Evolutionary conservation across 495 filamentous ascomycete genomes (phyloP), one percentile per base, ranked within the genome.

Genomic region (Daldinia concentrica): DNA sequence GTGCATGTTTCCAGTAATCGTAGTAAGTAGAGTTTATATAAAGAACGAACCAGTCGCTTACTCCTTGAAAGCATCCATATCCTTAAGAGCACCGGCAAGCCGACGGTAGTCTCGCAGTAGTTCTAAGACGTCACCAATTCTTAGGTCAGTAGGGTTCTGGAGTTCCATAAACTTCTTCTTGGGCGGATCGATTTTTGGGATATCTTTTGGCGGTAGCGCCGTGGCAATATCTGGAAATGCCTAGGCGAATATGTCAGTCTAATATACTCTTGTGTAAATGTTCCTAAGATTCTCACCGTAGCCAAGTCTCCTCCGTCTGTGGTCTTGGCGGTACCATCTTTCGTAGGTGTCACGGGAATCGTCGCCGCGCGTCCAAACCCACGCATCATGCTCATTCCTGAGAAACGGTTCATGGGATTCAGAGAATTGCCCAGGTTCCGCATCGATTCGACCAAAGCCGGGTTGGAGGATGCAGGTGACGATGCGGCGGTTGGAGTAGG

Each of bases 31-130:
- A 41, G 22, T 7, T 24, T 27, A 52, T 52, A 26, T 36, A 24
- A 37, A 19, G 58, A 36, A 37, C 5, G 5, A 56, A 12, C 45
- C 17, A 27, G 36, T 24, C 36, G 12, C 11, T n/a, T 36, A 34
- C 71, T 84, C 79, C 61, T 82, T 86, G 57, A 90, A 83, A 34
- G 85, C 88, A 4, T 87, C 86, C 77, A 86, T 79, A 62, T 88
- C 85, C 76, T 86, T 87, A 76, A 94, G 78, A 26, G 87, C 90
- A 19, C 81, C 84, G 7, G 92, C 93, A 12, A 99, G 81, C 55
- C 94, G 83, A 68, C 94, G 90, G 78, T 98, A 99, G 79, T 98
- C 95, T 72, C 87, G 88, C 58, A 99, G 80, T 66, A 99, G 76
- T 63, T 92, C 89, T 41, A 92, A 81, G 43, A 98, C 90, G 74